Conservation (phyloP, 176 grass and related monocot genomes). For the Thinopyrum elongatum region DNA sequence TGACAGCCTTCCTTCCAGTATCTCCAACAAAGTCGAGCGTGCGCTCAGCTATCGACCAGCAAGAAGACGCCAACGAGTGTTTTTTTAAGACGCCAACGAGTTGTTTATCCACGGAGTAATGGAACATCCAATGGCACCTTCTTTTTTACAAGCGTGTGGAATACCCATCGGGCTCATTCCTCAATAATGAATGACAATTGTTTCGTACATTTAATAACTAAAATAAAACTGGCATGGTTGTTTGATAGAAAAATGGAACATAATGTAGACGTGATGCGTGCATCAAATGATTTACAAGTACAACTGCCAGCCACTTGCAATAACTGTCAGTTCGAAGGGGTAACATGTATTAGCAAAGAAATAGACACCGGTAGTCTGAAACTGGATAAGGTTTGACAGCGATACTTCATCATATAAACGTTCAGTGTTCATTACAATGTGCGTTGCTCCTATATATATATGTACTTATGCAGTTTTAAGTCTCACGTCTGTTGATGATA, state of each 20-base stretch:
- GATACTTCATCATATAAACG: slow-evolving; percentile 34
- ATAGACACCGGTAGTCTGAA: neutral
- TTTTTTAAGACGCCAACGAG: no score
- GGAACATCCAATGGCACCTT: no score
- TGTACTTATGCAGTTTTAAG: slow-evolving; percentile 37
- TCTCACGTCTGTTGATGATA: slow-evolving; percentile 45
- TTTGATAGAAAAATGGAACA: neutral
- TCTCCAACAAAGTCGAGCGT: no score
- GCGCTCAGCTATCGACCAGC: no score
- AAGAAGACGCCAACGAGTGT: no score
- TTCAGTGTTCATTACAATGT: slow-evolving; percentile 33
- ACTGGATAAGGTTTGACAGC: slow-evolving; percentile 14
- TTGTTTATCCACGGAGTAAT: no score
- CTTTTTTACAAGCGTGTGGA: no score
- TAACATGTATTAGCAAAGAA: neutral
- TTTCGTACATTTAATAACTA: neutral
- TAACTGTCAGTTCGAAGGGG: neutral
- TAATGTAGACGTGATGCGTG: neutral
- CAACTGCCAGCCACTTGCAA: neutral
- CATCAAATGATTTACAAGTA: neutral
- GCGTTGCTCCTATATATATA: slow-evolving; percentile 47
- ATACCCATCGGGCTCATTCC: no score
- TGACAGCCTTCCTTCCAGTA: no score
- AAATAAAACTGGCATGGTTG: neutral
- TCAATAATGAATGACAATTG: neutral